Percentiles rank a stretch among this genome's conserved stretches.
Evolutionary conservation across 2,329 filamentous ascomycete genomes (phyloP).

Genomic region (Pseudopithomyces maydicus): DNA sequence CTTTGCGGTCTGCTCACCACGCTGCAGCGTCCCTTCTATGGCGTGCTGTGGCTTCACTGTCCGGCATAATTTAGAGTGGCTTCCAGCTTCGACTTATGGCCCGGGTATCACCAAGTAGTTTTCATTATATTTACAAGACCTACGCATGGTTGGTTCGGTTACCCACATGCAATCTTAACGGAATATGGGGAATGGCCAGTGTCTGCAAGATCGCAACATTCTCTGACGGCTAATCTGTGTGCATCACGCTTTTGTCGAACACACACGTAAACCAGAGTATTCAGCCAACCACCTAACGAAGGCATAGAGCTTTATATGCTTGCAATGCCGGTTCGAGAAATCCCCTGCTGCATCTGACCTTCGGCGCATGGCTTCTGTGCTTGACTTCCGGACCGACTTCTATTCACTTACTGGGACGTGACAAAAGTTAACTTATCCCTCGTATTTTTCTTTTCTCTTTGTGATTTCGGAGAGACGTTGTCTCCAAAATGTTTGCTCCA

Average conservation of each 20-base stretch:
- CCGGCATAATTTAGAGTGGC: slow-evolving; percentile 15
- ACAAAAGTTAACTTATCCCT: slow-evolving; percentile 5
- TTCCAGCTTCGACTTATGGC: slow-evolving; percentile 17
- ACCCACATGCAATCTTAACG: slow-evolving; percentile 25
- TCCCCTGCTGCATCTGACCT: slow-evolving; percentile 9
- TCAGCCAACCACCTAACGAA: slow-evolving; percentile 14
- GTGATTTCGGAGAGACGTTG: background rate
- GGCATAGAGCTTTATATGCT: slow-evolving; percentile 11
- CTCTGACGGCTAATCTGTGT: slow-evolving; percentile 27
- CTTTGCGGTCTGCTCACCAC: background rate
- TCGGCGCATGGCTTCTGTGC: slow-evolving; percentile 22
- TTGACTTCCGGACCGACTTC: slow-evolving; percentile 8
- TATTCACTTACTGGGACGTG: slow-evolving; percentile 9
- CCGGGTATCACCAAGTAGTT: slow-evolving; percentile 23
- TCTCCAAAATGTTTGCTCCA: slow-evolving; percentile 16
- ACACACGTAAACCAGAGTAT: slow-evolving; percentile 28
- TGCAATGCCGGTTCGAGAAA: slow-evolving; percentile 10
- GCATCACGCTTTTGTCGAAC: slow-evolving; percentile 23
- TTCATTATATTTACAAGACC: slow-evolving; percentile 19
- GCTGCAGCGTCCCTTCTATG: background rate
- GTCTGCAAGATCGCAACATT: slow-evolving; percentile 13
- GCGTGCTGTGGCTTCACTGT: slow-evolving; percentile 13
- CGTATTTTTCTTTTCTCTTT: background rate
- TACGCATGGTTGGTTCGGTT: slow-evolving; percentile 26
- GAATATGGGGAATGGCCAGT: slow-evolving; percentile 22